Percentiles rank a stretch among this genome's conserved stretches.
phyloP scores from a whole-genome alignment of 1,284 basidiomycete species.

The Leccinum insolens region DNA sequence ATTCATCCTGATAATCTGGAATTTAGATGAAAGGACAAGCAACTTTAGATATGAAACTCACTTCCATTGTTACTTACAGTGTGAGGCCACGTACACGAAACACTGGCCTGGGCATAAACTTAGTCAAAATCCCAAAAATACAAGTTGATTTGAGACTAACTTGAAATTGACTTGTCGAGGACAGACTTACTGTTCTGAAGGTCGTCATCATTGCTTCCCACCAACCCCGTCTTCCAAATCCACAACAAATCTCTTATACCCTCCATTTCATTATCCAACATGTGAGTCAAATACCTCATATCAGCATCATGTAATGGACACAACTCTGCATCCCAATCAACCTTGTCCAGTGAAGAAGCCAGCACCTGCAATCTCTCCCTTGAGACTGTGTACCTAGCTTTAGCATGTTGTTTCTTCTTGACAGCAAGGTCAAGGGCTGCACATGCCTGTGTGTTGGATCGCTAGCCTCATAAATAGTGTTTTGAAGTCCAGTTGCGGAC shows the following conservation, averaged over 20 bases:
- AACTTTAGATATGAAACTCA: not conserved
- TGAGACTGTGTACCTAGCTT: not conserved
- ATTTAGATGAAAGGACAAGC: not conserved
- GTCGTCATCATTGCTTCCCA: not conserved
- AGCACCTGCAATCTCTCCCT: not conserved
- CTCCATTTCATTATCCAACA: slow-evolving; percentile 4
- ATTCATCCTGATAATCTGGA: not conserved
- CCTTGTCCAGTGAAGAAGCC: not conserved
- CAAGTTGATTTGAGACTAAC: too few relatives aligned
- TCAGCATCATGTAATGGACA: not conserved
- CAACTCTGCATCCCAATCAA: not conserved
- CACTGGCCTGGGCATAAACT: not conserved
- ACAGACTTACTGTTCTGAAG: not conserved
- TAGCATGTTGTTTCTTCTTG: not conserved
- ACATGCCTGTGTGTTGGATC: not conserved
- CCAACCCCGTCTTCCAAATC: slow-evolving; percentile 7
- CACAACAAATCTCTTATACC: not conserved
- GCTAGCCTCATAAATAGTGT: not conserved
- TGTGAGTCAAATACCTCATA: slow-evolving; percentile 4
- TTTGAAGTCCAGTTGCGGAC: too few relatives aligned
- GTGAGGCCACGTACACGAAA: not conserved
- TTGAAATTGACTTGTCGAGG: too few relatives aligned
- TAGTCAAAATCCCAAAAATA: too few relatives aligned
- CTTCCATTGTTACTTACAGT: not conserved
- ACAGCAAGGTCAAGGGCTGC: not conserved